Evolutionary conservation across 129 eudicot species (phyloP).

Genomic region (Arctium minus): DNA sequence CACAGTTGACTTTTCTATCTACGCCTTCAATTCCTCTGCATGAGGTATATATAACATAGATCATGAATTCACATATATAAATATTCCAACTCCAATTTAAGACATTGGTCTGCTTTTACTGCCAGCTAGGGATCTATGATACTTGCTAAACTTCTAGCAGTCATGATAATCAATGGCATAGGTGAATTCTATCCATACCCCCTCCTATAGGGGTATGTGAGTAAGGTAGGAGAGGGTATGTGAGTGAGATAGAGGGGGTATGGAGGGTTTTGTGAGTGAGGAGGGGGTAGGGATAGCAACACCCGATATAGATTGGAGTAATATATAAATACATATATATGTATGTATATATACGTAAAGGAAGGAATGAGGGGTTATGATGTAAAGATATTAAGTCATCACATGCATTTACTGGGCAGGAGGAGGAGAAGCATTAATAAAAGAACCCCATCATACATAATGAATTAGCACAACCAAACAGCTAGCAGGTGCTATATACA

Average conservation of each 20-base stretch:
- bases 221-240: too few relatives aligned
- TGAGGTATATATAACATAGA: neutral
- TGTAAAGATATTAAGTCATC: constrained; percentile 16
- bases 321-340: too few relatives aligned
- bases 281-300: too few relatives aligned
- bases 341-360: neutral
- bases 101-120: neutral
- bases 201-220: too few relatives aligned
- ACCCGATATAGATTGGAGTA: too few relatives aligned
- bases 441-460: neutral
- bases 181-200: too few relatives aligned
- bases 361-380: constrained; percentile 16
- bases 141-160: too few relatives aligned
- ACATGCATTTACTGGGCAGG: constrained; percentile 17
- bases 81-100: neutral
- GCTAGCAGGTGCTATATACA: neutral
- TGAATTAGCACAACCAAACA: neutral
- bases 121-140: neutral
- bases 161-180: neutral
- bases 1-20: constrained; percentile 24
- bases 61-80: neutral
- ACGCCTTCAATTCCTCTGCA: neutral
- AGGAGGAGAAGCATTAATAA: neutral
- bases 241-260: too few relatives aligned
- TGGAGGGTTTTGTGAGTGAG: too few relatives aligned